phyloP scores from a whole-genome alignment of 2,329 filamentous ascomycete species.

The Leptographium wingfieldii region DNA sequence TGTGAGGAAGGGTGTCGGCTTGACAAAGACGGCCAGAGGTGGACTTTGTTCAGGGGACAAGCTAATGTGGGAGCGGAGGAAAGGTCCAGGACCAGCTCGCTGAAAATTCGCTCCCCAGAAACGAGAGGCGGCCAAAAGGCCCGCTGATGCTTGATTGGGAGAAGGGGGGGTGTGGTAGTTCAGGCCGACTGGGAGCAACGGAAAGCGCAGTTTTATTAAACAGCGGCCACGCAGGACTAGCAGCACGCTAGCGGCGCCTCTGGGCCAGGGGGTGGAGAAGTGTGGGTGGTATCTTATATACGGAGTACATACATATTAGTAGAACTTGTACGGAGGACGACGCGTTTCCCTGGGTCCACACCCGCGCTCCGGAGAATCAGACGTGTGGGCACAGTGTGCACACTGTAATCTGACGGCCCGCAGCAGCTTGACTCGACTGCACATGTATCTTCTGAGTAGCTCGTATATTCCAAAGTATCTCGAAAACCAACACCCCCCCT shows the following conservation, averaged over 20 bases:
- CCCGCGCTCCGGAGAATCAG: neutral
- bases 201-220: conserved; percentile 8
- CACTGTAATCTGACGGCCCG: neutral
- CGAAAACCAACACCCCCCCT: too few relatives aligned
- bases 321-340: neutral
- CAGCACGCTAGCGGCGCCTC: conserved; percentile 6
- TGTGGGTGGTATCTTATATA: neutral
- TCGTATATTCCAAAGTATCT: too few relatives aligned
- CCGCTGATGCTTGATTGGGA: neutral
- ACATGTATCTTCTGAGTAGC: too few relatives aligned
- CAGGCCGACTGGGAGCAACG: conserved; percentile 2
- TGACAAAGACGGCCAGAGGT: neutral
- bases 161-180: neutral
- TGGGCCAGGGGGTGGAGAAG: conserved; percentile 4
- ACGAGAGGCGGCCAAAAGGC: neutral
- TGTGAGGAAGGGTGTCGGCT: neutral
- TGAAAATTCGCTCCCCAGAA: neutral
- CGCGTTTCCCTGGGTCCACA: neutral
- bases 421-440: too few relatives aligned
- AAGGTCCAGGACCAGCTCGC: neutral
- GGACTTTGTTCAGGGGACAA: neutral
- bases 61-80: neutral
- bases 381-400: neutral
- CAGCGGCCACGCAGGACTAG: conserved; percentile 10
- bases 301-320: neutral